Evolutionary conservation across 75 land plant genomes (phyloP).

Genomic region (Larix kaempferi): DNA sequence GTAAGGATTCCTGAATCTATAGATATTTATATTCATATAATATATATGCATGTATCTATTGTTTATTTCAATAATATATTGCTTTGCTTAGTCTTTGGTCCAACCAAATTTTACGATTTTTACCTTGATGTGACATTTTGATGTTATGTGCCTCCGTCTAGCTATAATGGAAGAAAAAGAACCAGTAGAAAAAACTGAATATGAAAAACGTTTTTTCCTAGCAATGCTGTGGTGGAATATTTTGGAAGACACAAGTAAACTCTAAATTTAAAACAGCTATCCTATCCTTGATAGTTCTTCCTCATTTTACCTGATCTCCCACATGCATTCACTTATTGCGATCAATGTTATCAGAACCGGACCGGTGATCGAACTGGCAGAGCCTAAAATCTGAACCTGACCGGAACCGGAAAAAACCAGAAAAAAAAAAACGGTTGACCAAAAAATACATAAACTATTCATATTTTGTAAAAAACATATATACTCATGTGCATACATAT

Average conservation of each 20-base stretch:
- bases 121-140: neutral
- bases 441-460: too few relatives aligned
- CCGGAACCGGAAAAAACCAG: too few relatives aligned
- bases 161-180: neutral
- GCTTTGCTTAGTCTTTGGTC: neutral
- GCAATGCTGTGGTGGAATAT: neutral
- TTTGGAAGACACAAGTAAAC: neutral
- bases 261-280: neutral
- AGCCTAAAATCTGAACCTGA: too few relatives aligned
- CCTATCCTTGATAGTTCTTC: neutral
- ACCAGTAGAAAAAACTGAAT: neutral
- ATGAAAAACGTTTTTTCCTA: neutral
- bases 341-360: too few relatives aligned
- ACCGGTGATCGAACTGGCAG: too few relatives aligned
- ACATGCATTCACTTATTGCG: too few relatives aligned
- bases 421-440: too few relatives aligned
- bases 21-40: too few relatives aligned
- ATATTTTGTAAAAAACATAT: too few relatives aligned
- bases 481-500: too few relatives aligned
- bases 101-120: neutral
- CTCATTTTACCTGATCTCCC: too few relatives aligned
- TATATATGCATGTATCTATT: neutral
- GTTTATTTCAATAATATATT: neutral
- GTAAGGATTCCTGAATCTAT: too few relatives aligned
- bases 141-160: neutral